Evolutionary conservation across 164 flowering plant species (phyloP).

Genomic region (Stephania yunnanensis): DNA sequence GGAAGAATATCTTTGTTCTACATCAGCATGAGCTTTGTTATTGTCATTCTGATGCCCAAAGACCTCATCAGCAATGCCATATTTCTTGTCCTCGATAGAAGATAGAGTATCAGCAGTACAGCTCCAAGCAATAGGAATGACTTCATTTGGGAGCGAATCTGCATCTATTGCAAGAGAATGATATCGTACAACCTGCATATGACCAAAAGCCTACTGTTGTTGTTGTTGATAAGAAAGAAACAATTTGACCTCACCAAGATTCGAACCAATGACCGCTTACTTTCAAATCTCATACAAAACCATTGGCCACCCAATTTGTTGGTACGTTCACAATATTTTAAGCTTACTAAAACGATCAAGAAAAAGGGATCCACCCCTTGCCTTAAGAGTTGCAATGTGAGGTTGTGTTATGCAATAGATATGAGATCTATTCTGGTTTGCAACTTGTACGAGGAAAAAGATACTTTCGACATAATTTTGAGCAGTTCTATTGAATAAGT

Average conservation of each 20-base stretch:
- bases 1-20: slow-evolving; percentile 22
- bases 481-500: neutral
- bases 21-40: slow-evolving; percentile 9
- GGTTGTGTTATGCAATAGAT: neutral
- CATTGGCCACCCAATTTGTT: too few relatives aligned
- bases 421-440: neutral
- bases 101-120: slow-evolving; percentile 42
- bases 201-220: neutral
- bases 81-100: slow-evolving; percentile 31
- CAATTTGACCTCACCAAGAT: too few relatives aligned
- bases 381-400: neutral
- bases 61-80: slow-evolving; percentile 21
- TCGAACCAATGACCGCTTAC: too few relatives aligned
- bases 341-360: too few relatives aligned
- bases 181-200: slow-evolving; percentile 86
- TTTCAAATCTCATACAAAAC: too few relatives aligned
- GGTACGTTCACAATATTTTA: too few relatives aligned
- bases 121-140: slow-evolving; percentile 92
- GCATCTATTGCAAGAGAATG: slow-evolving; percentile 87
- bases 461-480: neutral
- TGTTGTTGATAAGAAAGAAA: too few relatives aligned
- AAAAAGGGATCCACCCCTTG: neutral
- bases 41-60: slow-evolving; percentile 13
- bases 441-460: neutral
- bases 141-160: slow-evolving; percentile 68